Evolutionary conservation across 2,329 filamentous ascomycete species (phyloP).

Genomic region (Sporothrix brunneoviolacea): DNA sequence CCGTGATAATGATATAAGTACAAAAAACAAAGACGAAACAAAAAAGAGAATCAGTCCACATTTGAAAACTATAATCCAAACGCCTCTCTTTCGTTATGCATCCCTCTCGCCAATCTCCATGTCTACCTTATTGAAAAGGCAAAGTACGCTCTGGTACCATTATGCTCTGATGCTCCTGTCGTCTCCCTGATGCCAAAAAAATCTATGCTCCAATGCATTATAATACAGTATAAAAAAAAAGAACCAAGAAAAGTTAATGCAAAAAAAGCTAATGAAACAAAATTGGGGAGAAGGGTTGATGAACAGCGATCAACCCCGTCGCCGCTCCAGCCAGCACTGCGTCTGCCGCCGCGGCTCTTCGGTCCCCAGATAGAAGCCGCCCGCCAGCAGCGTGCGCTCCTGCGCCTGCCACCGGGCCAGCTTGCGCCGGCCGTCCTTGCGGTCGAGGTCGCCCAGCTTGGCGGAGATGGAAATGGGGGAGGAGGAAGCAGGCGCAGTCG

Average conservation of each 20-base stretch:
- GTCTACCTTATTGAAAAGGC: not conserved
- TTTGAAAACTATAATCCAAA: too few relatives aligned
- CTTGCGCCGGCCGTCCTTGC: slow-evolving; percentile 64
- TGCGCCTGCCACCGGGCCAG: slow-evolving; percentile 60
- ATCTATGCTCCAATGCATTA: too few relatives aligned
- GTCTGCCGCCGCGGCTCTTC: slow-evolving; percentile 21
- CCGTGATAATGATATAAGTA: too few relatives aligned
- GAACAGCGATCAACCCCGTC: not conserved
- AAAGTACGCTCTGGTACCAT: not conserved
- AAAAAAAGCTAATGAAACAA: not conserved
- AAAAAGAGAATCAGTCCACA: too few relatives aligned
- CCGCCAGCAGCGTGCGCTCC: slow-evolving; percentile 56
- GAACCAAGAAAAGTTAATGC: not conserved
- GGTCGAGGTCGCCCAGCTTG: slow-evolving; percentile 69
- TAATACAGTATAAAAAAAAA: not conserved
- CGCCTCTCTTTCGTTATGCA: too few relatives aligned
- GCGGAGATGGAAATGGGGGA: slow-evolving; percentile 37
- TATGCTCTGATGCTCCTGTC: not conserved
- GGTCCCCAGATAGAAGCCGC: slow-evolving; percentile 55
- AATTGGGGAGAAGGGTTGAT: not conserved
- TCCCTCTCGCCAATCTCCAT: too few relatives aligned
- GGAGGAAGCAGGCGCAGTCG: not conserved
- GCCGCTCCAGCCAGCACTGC: slow-evolving; percentile 21
- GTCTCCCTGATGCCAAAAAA: too few relatives aligned
- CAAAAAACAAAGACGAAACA: too few relatives aligned